Conservation (phyloP, 176 grass and related monocot species). For the Bothriochloa decipiens region DNA sequence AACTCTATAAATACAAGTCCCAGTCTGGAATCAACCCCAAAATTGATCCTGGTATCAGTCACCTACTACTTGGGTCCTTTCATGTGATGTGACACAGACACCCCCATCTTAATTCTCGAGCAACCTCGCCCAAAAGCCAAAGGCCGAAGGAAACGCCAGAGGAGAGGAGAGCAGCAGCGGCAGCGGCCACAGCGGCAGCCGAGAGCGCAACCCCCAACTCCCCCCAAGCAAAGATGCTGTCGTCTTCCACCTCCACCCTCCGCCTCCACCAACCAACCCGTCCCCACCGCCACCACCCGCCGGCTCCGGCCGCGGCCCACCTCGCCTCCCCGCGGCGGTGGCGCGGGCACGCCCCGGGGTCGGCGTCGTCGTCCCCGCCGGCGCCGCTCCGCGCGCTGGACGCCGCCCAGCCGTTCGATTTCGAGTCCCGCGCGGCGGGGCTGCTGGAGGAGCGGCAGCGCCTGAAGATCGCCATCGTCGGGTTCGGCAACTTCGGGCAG, state of each 20-base stretch:
- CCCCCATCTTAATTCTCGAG: neutral
- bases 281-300: conserved; percentile 5
- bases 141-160: neutral
- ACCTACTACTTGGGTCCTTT: neutral
- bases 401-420: conserved; percentile 71
- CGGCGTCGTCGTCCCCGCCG: neutral
- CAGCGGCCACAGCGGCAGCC: neutral
- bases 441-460: conserved; percentile 52
- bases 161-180: neutral
- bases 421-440: conserved; percentile 57
- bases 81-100: neutral
- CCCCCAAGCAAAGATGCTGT: conserved; percentile 44
- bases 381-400: conserved; percentile 32
- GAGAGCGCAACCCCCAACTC: neutral
- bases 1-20: neutral
- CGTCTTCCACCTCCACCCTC: conserved; percentile 49
- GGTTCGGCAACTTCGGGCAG: conserved; percentile 88
- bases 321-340: neutral
- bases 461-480: conserved; percentile 96
- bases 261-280: conserved; percentile 46
- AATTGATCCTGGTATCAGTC: neutral
- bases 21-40: neutral
- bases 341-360: neutral
- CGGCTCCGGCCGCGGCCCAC: neutral
- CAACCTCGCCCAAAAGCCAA: neutral